phyloP scores from a whole-genome alignment of 352 stramenopile genomes.

The Aphanomyces invadans region DNA sequence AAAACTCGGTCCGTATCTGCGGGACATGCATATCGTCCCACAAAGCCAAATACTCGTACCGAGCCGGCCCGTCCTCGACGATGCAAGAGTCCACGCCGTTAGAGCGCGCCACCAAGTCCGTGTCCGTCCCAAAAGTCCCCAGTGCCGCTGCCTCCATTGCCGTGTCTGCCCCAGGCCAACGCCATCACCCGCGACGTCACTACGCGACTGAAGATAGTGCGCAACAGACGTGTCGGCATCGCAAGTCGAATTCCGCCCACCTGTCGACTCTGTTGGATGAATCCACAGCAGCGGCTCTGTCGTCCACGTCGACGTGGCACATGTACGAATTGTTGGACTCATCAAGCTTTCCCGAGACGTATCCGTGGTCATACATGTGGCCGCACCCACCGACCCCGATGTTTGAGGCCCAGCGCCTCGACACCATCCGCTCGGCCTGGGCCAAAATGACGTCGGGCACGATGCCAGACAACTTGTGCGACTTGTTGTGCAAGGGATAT shows the following conservation, averaged over 20 bases:
- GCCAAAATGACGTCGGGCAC: neutral
- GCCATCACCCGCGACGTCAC: neutral
- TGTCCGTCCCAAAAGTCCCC: neutral
- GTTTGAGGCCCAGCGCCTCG: neutral
- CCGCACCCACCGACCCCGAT: neutral
- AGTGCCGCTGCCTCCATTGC: neutral
- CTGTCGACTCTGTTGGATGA: too few species aligned
- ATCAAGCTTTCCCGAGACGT: neutral
- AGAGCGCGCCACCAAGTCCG: neutral
- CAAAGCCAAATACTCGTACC: neutral
- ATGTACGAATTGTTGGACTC: neutral
- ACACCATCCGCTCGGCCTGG: neutral
- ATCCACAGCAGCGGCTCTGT: too few species aligned
- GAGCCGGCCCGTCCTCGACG: neutral
- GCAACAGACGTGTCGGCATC: neutral
- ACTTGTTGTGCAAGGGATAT: conserved; percentile 21
- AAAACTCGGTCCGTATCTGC: conserved; percentile 52
- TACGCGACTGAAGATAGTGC: neutral
- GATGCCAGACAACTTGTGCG: conserved; percentile 16
- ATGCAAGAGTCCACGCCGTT: neutral
- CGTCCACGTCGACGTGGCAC: neutral
- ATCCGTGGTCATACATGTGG: neutral
- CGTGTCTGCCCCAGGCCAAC: conserved; percentile 12
- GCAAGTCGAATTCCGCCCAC: neutral
- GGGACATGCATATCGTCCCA: conserved; percentile 50